Conservation (phyloP, 352 stramenopile species). For the Thalassiosira sp. region DNA sequence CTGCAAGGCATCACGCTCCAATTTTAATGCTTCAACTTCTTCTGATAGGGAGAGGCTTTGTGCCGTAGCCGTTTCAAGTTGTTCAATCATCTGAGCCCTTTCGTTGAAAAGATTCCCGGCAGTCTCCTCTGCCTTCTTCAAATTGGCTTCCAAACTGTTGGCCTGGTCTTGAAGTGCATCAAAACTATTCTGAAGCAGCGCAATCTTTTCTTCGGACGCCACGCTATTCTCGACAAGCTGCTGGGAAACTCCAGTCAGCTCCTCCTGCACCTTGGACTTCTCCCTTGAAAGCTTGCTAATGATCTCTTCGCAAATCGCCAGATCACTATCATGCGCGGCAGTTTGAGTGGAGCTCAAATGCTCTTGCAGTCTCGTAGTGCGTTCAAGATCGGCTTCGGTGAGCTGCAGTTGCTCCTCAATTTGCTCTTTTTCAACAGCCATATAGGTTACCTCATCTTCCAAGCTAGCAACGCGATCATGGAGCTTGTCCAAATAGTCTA, state of each 20-base stretch:
- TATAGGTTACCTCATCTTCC: slow-evolving; percentile 31
- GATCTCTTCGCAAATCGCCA: slow-evolving; percentile 16
- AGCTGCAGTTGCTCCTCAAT: slow-evolving; percentile 23
- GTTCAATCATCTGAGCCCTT: background rate
- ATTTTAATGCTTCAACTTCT: slow-evolving; percentile 15
- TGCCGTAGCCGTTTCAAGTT: background rate
- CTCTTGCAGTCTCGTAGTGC: slow-evolving; percentile 27
- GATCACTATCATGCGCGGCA: slow-evolving; percentile 8
- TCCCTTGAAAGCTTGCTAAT: slow-evolving; percentile 27
- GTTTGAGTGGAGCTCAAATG: slow-evolving; percentile 4
- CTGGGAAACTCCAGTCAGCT: slow-evolving; percentile 4
- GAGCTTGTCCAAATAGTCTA: slow-evolving; percentile 11
- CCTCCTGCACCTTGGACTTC: slow-evolving; percentile 7
- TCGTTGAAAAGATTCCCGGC: slow-evolving; percentile 1
- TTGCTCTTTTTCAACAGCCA: slow-evolving; percentile 17
- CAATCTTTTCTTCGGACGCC: slow-evolving; percentile 5
- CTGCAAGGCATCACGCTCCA: slow-evolving; percentile 8
- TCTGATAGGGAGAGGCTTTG: background rate
- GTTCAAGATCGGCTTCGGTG: slow-evolving; percentile 15
- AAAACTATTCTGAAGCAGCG: slow-evolving; percentile 18
- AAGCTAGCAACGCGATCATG: slow-evolving; percentile 10
- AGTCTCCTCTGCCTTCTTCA: background rate
- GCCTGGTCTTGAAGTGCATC: background rate
- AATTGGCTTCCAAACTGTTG: slow-evolving; percentile 5
- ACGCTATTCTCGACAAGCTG: slow-evolving; percentile 7